Evolutionary conservation across 2,329 filamentous ascomycete species (phyloP).

Genomic region (Ophiostoma populinum): DNA sequence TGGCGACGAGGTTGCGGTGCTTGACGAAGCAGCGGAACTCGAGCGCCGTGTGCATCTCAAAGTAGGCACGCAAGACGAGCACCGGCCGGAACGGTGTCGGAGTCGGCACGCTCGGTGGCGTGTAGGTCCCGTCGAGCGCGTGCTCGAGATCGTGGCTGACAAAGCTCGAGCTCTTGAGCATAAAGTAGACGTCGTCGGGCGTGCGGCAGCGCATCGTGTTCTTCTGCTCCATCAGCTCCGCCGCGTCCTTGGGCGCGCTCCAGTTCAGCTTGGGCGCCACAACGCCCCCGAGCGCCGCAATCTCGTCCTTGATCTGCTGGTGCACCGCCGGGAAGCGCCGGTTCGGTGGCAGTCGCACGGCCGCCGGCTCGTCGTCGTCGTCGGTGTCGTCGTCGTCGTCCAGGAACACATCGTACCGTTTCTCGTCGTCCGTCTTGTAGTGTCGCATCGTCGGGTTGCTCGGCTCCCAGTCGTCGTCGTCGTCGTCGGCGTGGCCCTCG

Average conservation of each 20-base stretch:
- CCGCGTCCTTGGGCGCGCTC: conserved; percentile 91
- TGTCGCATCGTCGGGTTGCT: conserved; percentile 15
- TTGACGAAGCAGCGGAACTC: conserved; percentile 96
- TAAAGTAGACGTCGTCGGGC: conserved; percentile 80
- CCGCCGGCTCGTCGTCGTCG: conserved; percentile 28
- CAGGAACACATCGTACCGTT: conserved; percentile 14
- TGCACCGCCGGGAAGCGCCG: conserved; percentile 56
- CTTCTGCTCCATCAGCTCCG: conserved; percentile 67
- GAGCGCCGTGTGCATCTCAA: conserved; percentile 73
- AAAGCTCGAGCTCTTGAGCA: conserved; percentile 90
- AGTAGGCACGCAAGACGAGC: conserved; percentile 74
- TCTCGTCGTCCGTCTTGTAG: conserved; percentile 23
- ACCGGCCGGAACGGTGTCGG: conserved; percentile 45
- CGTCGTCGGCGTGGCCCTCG: conserved; percentile 33
- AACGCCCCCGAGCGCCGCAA: conserved; percentile 64
- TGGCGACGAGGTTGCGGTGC: conserved; percentile 58
- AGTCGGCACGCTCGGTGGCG: conserved; percentile 6
- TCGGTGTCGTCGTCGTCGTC: conserved; percentile 25
- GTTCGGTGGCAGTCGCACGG: conserved; percentile 28
- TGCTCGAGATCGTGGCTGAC: conserved; percentile 87
- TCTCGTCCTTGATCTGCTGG: conserved; percentile 55
- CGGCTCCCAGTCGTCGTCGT: conserved; percentile 39
- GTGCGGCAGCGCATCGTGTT: conserved; percentile 86
- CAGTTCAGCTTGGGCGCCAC: conserved; percentile 93
- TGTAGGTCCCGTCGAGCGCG: conserved; percentile 51